Percentiles rank a stretch among this genome's conserved stretches.
Evolutionary conservation across 495 filamentous ascomycete species (phyloP).

Genomic region (Podospora conica): DNA sequence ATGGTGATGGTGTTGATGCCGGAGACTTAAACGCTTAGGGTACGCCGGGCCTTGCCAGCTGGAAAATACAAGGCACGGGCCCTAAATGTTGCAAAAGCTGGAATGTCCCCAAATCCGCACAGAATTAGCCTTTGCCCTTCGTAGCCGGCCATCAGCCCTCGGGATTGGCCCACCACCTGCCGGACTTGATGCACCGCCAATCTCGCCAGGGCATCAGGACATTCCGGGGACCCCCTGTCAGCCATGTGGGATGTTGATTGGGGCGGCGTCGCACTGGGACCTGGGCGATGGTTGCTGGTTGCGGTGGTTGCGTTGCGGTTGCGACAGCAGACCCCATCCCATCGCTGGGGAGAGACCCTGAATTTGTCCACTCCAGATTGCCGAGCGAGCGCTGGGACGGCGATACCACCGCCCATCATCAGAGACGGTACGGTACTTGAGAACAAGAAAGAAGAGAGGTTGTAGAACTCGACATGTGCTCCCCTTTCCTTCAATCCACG

Average conservation of each 20-base stretch:
- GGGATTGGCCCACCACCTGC: constrained; percentile 22
- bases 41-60: too few species aligned
- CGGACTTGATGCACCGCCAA: constrained; percentile 27
- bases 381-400: neutral
- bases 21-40: too few species aligned
- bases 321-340: neutral
- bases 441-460: neutral
- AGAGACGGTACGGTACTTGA: neutral
- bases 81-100: too few species aligned
- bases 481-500: too few species aligned
- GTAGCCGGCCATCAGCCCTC: constrained; percentile 19
- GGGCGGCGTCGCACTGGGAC: neutral
- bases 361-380: constrained; percentile 1
- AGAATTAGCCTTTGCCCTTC: too few species aligned
- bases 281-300: neutral
- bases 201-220: constrained; percentile 28
- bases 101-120: too few species aligned
- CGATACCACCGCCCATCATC: too few species aligned
- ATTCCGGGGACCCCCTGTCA: constrained; percentile 19
- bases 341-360: constrained; percentile 1
- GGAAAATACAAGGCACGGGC: too few species aligned
- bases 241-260: constrained; percentile 21
- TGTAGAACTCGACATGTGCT: neutral
- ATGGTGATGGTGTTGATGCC: too few species aligned
- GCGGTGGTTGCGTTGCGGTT: neutral